A percentile compares a stretch with the other conserved stretches of the same genome.
phyloP scores from a whole-genome alignment of 2,329 filamentous ascomycete genomes.

The Alternaria brassicicola region DNA sequence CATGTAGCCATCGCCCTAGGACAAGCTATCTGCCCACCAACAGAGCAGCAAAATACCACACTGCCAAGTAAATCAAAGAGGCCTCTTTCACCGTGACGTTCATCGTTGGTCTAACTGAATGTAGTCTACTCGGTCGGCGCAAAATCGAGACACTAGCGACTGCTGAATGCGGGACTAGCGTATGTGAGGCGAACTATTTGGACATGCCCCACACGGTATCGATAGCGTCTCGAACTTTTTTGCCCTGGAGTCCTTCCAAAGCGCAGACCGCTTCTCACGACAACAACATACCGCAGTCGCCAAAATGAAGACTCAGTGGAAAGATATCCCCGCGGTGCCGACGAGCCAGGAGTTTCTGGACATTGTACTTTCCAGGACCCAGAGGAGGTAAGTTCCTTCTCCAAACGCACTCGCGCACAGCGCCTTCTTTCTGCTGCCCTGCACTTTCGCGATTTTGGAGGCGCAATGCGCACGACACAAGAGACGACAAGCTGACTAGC shows the following conservation, averaged over 20 bases:
- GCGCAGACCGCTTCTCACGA: conserved; percentile 23
- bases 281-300: conserved; percentile 24
- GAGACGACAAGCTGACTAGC: not conserved
- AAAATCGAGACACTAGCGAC: not conserved
- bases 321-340: conserved; percentile 83
- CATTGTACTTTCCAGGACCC: conserved; percentile 82
- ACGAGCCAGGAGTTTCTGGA: conserved; percentile 96
- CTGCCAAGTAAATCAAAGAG: too few relatives aligned
- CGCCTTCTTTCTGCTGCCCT: conserved; percentile 14
- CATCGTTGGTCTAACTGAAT: too few relatives aligned
- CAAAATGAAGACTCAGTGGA: conserved; percentile 50
- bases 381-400: conserved; percentile 19
- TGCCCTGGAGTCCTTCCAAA: conserved; percentile 13
- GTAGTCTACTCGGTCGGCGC: not conserved
- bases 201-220: conserved; percentile 10
- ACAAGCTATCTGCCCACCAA: too few relatives aligned
- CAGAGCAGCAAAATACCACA: too few relatives aligned
- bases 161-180: conserved; percentile 10
- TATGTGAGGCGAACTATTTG: conserved; percentile 15
- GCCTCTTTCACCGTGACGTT: too few relatives aligned
- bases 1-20: not conserved
- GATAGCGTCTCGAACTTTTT: conserved; percentile 22
- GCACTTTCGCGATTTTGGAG: conserved; percentile 66
- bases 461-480: conserved; percentile 45
- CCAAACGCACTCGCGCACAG: conserved; percentile 1